Evolutionary conservation across 2,329 filamentous ascomycete genomes (phyloP).

Genomic region (Clarireedia paspali): DNA sequence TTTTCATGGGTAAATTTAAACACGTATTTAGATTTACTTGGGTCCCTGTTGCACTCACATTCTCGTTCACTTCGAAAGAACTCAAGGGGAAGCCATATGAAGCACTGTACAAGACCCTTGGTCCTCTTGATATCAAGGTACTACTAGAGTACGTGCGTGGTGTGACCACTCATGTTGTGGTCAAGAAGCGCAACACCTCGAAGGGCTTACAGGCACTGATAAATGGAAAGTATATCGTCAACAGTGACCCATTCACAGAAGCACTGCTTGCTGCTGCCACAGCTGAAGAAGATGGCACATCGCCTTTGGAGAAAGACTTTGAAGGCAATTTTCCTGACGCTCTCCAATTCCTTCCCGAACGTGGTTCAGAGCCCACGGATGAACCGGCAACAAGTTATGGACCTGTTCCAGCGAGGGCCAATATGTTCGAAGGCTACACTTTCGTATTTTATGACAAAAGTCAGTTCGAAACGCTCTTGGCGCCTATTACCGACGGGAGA

Average conservation of each 20-base stretch:
- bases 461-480: constrained; percentile 70
- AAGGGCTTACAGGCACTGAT: constrained; percentile 82
- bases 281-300: constrained; percentile 16
- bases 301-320: constrained; percentile 71
- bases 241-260: constrained; percentile 59
- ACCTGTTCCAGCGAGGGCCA: constrained; percentile 57
- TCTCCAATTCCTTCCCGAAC: constrained; percentile 61
- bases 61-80: constrained; percentile 67
- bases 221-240: constrained; percentile 69
- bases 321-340: constrained; percentile 71
- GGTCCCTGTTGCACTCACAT: constrained; percentile 73
- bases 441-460: constrained; percentile 76
- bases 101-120: constrained; percentile 57
- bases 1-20: constrained; percentile 66
- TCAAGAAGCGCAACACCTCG: constrained; percentile 82
- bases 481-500: constrained; percentile 67
- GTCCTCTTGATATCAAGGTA: constrained; percentile 84
- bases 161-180: constrained; percentile 79
- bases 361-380: constrained; percentile 66
- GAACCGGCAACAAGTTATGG: constrained; percentile 57
- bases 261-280: constrained; percentile 52
- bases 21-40: constrained; percentile 62
- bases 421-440: constrained; percentile 78
- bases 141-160: constrained; percentile 61
- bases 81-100: constrained; percentile 58